phyloP scores from a whole-genome alignment of 371 early-diverging fungal genomes.

The Rhizopus sp. region DNA sequence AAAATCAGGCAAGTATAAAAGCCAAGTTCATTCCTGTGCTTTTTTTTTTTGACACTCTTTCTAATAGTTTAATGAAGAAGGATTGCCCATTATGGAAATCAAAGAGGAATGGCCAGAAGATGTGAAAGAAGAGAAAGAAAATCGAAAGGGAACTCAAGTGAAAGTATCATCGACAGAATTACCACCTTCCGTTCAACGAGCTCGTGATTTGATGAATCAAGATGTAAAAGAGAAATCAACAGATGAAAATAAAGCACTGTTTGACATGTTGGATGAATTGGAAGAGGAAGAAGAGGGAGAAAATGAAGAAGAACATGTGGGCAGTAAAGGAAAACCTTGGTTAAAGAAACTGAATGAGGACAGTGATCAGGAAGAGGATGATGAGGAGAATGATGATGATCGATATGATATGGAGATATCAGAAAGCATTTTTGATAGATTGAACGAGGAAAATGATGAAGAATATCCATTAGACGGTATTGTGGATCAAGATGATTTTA shows the following conservation, averaged over 20 bases:
- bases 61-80: slow-evolving; percentile 81
- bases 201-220: slow-evolving; percentile 27
- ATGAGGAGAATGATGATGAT: slow-evolving; percentile 33
- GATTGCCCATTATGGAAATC: slow-evolving; percentile 86
- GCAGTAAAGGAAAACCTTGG: not conserved
- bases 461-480: slow-evolving; percentile 53
- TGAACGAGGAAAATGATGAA: slow-evolving; percentile 52
- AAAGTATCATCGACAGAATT: not conserved
- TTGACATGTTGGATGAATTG: slow-evolving; percentile 11
- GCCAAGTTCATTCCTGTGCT: not conserved
- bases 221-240: slow-evolving; percentile 44
- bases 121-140: slow-evolving; percentile 19
- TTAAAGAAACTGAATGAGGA: not conserved
- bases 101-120: slow-evolving; percentile 64
- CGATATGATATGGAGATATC: slow-evolving; percentile 54
- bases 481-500: slow-evolving; percentile 59
- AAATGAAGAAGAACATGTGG: slow-evolving; percentile 23
- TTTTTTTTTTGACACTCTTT: no score
- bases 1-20: slow-evolving; percentile 10
- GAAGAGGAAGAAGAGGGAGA: slow-evolving; percentile 55
- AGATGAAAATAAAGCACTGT: slow-evolving; percentile 40
- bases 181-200: slow-evolving; percentile 32
- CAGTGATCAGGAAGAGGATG: slow-evolving; percentile 47
- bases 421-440: slow-evolving; percentile 48
- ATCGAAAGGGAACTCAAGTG: slow-evolving; percentile 7